phyloP scores from a whole-genome alignment of 495 filamentous ascomycete species.

The Aeminium ludgeri region DNA sequence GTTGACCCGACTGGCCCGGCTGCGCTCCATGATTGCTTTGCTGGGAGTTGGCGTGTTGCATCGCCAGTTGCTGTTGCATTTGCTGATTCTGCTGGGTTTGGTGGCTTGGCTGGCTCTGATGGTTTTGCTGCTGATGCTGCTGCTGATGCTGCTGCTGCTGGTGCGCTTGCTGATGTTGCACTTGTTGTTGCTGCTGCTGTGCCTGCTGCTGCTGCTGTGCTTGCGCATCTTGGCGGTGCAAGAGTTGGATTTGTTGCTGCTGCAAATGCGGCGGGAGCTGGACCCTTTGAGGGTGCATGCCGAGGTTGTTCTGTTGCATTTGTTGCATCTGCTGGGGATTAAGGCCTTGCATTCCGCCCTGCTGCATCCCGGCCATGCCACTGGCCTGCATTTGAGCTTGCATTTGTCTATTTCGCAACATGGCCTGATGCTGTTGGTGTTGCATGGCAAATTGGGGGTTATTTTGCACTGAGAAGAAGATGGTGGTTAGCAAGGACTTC shows the following conservation, averaged over 20 bases:
- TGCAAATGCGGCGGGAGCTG: conserved; percentile 18
- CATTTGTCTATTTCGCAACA: conserved; percentile 6
- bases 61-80: conserved; percentile 22
- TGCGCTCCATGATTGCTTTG: conserved; percentile 21
- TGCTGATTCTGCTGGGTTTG: conserved; percentile 16
- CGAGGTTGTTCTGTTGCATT: conserved; percentile 10
- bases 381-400: conserved; percentile 3
- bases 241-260: conserved; percentile 31
- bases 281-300: conserved; percentile 1
- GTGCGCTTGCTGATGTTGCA: conserved; percentile 9
- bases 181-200: conserved; percentile 11
- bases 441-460: conserved; percentile 17
- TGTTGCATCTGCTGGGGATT: conserved; percentile 12
- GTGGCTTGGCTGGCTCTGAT: conserved; percentile 15
- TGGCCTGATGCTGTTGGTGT: conserved; percentile 16
- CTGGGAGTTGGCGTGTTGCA: conserved; percentile 24
- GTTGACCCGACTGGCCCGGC: conserved; percentile 10
- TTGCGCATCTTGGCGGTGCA: conserved; percentile 18
- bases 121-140: conserved; percentile 1
- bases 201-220: conserved; percentile 6
- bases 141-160: conserved; percentile 6
- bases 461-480: neutral
- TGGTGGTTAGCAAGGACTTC: neutral
- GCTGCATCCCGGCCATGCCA: conserved; percentile 11
- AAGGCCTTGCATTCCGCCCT: conserved; percentile 7